These are phyloP conservation scores for Xerocomus amazonicus DNA, from an alignment of 1,284 basidiomycete genomes.

Conservation along the genomic window DNA sequence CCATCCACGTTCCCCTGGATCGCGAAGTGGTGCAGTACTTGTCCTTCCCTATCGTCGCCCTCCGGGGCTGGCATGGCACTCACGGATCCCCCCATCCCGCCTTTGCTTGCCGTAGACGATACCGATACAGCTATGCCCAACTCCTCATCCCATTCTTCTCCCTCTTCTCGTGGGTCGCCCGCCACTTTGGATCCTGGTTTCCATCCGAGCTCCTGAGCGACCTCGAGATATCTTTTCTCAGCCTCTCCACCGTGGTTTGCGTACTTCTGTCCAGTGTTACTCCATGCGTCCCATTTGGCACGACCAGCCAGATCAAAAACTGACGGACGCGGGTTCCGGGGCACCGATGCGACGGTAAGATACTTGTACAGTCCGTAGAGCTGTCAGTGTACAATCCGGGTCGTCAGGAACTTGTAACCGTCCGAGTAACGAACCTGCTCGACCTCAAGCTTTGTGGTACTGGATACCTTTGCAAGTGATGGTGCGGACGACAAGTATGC, in stretches of 20 bases:
- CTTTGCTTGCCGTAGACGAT: constrained; percentile 33
- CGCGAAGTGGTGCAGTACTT: constrained; percentile 62
- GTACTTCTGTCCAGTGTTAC: constrained; percentile 48
- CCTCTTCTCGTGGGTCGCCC: constrained; percentile 23
- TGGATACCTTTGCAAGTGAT: constrained; percentile 50
- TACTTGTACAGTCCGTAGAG: constrained; percentile 86
- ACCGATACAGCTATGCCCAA: constrained; percentile 29
- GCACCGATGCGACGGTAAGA: constrained; percentile 55
- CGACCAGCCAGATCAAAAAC: constrained; percentile 78
- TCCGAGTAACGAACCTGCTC: constrained; percentile 26
- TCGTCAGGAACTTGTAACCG: constrained; percentile 29
- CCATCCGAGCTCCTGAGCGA: constrained; percentile 73
- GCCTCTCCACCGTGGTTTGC: constrained; percentile 40
- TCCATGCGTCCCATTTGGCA: constrained; percentile 91
- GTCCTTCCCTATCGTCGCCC: constrained; percentile 32
- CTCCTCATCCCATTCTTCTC: constrained; percentile 39
- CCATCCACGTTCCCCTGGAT: constrained; percentile 52
- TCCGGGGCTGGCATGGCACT: constrained; percentile 52
- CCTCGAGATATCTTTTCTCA: constrained; percentile 63
- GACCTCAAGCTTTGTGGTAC: constrained; percentile 73
- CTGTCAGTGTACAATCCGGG: constrained; percentile 43
- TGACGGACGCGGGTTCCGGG: constrained; percentile 64
- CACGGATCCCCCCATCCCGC: constrained; percentile 59
- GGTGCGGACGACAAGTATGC: constrained; percentile 58
- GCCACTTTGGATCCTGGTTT: constrained; percentile 33